phyloP scores from a whole-genome alignment of 305 asterid species.

The Ilex paraguariensis region DNA sequence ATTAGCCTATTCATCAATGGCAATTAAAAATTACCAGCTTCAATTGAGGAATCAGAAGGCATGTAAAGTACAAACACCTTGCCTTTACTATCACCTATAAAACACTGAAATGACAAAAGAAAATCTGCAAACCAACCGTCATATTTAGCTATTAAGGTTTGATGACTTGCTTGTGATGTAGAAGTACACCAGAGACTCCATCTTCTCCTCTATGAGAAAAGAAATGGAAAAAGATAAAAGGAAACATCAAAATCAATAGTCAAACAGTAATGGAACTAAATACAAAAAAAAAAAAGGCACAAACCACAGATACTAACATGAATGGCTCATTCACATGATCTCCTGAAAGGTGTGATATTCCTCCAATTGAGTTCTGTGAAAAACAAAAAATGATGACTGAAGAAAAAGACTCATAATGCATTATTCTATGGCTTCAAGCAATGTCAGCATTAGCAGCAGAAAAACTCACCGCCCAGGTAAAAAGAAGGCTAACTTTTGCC shows the following conservation, averaged over 20 bases:
- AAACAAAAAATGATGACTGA: conserved; percentile 22
- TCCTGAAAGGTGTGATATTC: conserved; percentile 84
- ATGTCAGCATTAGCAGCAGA: conserved; percentile 12
- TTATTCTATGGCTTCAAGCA: conserved; percentile 1
- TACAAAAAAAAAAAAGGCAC: not conserved
- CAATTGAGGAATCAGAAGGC: no score
- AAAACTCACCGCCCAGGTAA: conserved; percentile 94
- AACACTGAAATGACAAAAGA: conserved; percentile 11
- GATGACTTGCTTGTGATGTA: conserved; percentile 99
- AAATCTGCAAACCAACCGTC: conserved; percentile 49
- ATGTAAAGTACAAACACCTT: conserved; percentile 5
- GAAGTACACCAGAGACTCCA: conserved; percentile 97
- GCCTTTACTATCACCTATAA: conserved; percentile 12
- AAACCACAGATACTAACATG: conserved; percentile 46
- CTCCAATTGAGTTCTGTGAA: conserved; percentile 93
- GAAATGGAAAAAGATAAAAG: not conserved
- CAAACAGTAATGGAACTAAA: no score
- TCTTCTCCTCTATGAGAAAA: conserved; percentile 67
- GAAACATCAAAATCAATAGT: not conserved
- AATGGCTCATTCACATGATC: conserved; percentile 97
- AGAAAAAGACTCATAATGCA: conserved; percentile 8
- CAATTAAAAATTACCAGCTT: no score
- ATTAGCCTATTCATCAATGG: no score
- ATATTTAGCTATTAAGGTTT: conserved; percentile 48
- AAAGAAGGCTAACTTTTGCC: conserved; percentile 95